Evolutionary conservation across 1,139 yeast species (phyloP).

Genomic region (Yamadazyma sp.): DNA sequence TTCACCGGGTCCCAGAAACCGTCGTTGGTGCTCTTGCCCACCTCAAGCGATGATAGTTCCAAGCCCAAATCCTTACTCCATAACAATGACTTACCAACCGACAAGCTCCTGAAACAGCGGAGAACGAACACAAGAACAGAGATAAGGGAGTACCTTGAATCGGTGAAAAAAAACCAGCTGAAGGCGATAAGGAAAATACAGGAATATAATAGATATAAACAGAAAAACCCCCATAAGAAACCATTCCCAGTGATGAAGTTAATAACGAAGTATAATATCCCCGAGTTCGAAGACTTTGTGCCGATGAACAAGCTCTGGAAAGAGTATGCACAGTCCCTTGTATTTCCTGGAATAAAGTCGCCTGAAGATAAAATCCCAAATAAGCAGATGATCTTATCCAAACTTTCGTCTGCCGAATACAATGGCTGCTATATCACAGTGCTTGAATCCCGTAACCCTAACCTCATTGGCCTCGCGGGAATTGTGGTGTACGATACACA

Average conservation of each 20-base stretch:
- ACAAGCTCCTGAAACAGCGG: constrained; percentile 17
- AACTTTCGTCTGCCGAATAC: constrained; percentile 77
- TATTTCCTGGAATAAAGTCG: constrained; percentile 31
- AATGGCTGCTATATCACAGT: constrained; percentile 75
- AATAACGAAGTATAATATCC: constrained; percentile 39
- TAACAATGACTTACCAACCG: constrained; percentile 11
- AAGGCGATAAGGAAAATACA: constrained; percentile 33
- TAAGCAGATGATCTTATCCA: constrained; percentile 43
- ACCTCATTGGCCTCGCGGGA: constrained; percentile 67
- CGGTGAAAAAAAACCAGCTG: constrained; percentile 38
- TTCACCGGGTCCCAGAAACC: constrained; percentile 61
- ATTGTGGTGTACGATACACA: constrained; percentile 88
- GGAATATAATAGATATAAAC: constrained; percentile 23
- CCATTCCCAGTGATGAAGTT: constrained; percentile 29
- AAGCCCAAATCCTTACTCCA: constrained; percentile 22
- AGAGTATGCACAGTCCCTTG: constrained; percentile 54
- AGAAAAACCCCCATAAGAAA: constrained; percentile 13
- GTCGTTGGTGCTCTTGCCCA: constrained; percentile 40
- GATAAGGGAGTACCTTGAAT: constrained; percentile 43
- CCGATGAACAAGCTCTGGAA: constrained; percentile 63
- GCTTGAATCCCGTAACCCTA: constrained; percentile 54
- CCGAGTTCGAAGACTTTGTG: constrained; percentile 53
- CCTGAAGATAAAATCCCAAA: constrained; percentile 21
- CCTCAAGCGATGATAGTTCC: constrained; percentile 25
- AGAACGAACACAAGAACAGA: constrained; percentile 42